Percentiles rank a stretch among this genome's conserved stretches.
phyloP scores from a whole-genome alignment of 2,329 filamentous ascomycete species.

The Diplocarpon mali region DNA sequence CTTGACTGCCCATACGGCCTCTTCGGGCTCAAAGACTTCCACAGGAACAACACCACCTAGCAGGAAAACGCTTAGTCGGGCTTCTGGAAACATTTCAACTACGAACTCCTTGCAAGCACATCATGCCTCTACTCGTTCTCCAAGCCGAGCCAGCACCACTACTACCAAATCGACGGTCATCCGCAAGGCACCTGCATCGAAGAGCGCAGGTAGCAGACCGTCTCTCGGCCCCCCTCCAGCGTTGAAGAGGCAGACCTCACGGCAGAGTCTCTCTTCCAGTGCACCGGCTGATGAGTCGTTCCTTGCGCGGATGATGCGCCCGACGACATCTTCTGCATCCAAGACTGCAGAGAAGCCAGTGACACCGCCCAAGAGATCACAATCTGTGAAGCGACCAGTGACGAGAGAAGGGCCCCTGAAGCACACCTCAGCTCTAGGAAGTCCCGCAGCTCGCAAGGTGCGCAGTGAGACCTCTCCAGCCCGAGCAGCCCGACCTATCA shows the following conservation, averaged over 20 bases:
- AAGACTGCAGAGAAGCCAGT: constrained; percentile 55
- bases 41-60: constrained; percentile 24
- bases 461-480: constrained; percentile 8
- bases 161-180: constrained; percentile 12
- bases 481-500: constrained; percentile 7
- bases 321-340: constrained; percentile 56
- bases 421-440: constrained; percentile 5
- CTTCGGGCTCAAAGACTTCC: constrained; percentile 54
- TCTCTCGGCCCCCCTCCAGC: constrained; percentile 43
- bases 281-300: constrained; percentile 57
- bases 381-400: constrained; percentile 18
- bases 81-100: constrained; percentile 29
- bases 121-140: constrained; percentile 26
- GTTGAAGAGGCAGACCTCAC: constrained; percentile 38
- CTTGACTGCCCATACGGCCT: constrained; percentile 57
- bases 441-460: constrained; percentile 10
- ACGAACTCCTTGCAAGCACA: constrained; percentile 21
- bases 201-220: constrained; percentile 18
- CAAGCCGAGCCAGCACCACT: constrained; percentile 20
- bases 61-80: constrained; percentile 33
- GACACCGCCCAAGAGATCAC: constrained; percentile 30
- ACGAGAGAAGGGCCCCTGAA: constrained; percentile 22
- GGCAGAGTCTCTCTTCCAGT: constrained; percentile 39
- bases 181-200: constrained; percentile 22
- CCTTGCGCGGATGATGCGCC: constrained; percentile 72